Evolutionary conservation across 257 asterid species (phyloP).

Genomic region (Scutellaria minor): DNA sequence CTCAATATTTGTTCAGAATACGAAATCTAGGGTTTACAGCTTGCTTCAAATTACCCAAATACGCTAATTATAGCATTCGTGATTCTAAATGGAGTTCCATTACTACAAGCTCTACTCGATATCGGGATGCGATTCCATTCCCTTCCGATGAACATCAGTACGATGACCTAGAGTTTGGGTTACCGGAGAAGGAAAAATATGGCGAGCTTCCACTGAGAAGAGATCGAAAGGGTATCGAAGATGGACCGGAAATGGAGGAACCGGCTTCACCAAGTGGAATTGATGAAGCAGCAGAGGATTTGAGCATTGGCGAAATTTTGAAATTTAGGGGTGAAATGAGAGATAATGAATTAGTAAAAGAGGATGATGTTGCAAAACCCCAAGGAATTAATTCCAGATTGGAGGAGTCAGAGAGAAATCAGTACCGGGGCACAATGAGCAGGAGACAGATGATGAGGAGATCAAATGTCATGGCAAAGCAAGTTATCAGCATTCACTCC

Average conservation of each 20-base stretch:
- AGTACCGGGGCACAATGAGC: conserved; percentile 17
- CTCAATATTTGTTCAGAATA: conserved; percentile 16
- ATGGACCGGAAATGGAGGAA: conserved; percentile 20
- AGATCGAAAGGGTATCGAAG: conserved; percentile 8
- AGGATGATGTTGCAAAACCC: conserved; percentile 28
- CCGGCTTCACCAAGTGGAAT: conserved; percentile 23
- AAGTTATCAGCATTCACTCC: conserved; percentile 68
- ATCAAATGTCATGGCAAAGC: conserved; percentile 67
- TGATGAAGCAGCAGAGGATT: conserved; percentile 31
- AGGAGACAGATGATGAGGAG: conserved; percentile 60
- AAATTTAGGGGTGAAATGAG: conserved; percentile 34
- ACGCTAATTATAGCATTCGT: conserved; percentile 13
- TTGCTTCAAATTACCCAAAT: conserved; percentile 21
- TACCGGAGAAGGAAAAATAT: conserved; percentile 11
- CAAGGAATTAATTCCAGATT: conserved; percentile 26
- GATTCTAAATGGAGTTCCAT: conserved; percentile 21
- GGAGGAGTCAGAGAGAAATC: conserved; percentile 32
- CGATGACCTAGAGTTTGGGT: conserved; percentile 30
- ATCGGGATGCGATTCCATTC: conserved; percentile 30
- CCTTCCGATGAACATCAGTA: conserved; percentile 33
- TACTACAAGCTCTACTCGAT: conserved; percentile 19
- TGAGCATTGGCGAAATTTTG: conserved; percentile 34
- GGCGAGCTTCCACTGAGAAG: conserved; percentile 23
- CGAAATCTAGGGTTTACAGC: conserved; percentile 24
- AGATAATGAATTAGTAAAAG: conserved; percentile 26